Evolutionary conservation across 371 early-diverging fungal species (phyloP).

Genomic region (Mortierella sp.): DNA sequence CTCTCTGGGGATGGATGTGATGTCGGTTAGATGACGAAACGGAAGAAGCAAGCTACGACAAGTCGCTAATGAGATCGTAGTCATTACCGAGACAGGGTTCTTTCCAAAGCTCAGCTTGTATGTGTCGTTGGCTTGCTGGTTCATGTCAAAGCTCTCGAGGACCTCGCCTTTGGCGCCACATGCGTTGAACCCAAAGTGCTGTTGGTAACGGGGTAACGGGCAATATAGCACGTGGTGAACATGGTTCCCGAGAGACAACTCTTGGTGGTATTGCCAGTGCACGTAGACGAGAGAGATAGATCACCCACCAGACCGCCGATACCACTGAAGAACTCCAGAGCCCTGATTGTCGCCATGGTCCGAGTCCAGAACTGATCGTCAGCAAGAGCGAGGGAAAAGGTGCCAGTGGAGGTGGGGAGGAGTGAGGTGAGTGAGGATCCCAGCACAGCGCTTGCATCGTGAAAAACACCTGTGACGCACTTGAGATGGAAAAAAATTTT

Average conservation of each 20-base stretch:
- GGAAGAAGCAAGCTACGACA: too few relatives aligned
- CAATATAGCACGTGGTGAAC: too few relatives aligned
- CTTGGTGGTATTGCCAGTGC: not conserved
- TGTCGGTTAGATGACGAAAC: not conserved
- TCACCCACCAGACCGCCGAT: constrained; percentile 74
- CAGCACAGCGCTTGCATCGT: not conserved
- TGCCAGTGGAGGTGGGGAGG: too few relatives aligned
- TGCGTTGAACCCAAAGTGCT: constrained; percentile 73
- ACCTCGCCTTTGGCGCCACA: constrained; percentile 62
- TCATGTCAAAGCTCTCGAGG: constrained; percentile 74
- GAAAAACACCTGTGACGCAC: not conserved
- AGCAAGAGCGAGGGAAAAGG: too few relatives aligned
- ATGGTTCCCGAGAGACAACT: too few relatives aligned
- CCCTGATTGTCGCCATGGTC: constrained; percentile 54
- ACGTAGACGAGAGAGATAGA: not conserved
- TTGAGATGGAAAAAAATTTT: constrained; percentile 9
- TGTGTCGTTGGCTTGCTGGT: constrained; percentile 76
- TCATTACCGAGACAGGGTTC: constrained; percentile 61
- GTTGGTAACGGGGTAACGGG: not conserved
- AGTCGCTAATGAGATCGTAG: too few relatives aligned
- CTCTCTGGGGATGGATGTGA: constrained; percentile 53
- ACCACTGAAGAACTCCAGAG: constrained; percentile 81
- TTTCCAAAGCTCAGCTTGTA: constrained; percentile 73
- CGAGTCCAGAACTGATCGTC: too few relatives aligned
- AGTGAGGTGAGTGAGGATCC: too few relatives aligned